Evolutionary conservation across 2,329 filamentous ascomycete species (phyloP), one percentile per base, ranked within the genome.

Genomic region (Hypoxylon sp.): DNA sequence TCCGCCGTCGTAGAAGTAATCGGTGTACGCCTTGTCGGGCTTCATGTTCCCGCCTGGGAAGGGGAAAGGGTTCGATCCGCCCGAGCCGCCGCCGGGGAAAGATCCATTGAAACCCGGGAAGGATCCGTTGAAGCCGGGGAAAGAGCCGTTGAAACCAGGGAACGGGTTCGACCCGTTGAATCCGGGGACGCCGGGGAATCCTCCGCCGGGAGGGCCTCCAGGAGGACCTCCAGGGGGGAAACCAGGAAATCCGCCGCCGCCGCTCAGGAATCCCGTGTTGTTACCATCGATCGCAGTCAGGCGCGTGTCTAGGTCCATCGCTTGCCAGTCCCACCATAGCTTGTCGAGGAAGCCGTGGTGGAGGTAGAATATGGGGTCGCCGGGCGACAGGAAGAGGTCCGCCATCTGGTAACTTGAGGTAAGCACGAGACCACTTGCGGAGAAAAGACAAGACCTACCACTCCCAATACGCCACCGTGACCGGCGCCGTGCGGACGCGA

Each of bases 1-100:
- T 8, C 65, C 67, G n/a, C 60, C 66, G 15, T 70, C 68, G 45
- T 65, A 64, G 57, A 69, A 69, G 57, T 69, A 65, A 31, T 67
- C 56, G 6, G 57, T 61, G 5, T 67, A 55, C 1, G 64, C 64
- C 15, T 33, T 46, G 54, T 67, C 57, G 13, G 60, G 24, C 3
- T 54, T 53, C 17, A n/a, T 43, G 26, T 55, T 55, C 21, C 24
- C 3, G 3, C 43, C 54, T 8, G 60, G 56, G 38, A 59, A 58
- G n/a, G 58, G 61, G 31, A 53, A 50, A 0, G 55, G 51, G n/a
- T 48, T 50, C 11, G 58, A 46, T 7, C 33, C 23, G 35, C 61
- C 61, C 27, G 55, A 55, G 15, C 55, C 56, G 54, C 46, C 0
- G 64, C 62, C 8, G 42, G 48, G 47, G 3, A 52, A 55, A 29